Evolutionary conservation across 805 yeast genomes (phyloP).

Genomic region (Wickerhamomyces hampshirensis): DNA sequence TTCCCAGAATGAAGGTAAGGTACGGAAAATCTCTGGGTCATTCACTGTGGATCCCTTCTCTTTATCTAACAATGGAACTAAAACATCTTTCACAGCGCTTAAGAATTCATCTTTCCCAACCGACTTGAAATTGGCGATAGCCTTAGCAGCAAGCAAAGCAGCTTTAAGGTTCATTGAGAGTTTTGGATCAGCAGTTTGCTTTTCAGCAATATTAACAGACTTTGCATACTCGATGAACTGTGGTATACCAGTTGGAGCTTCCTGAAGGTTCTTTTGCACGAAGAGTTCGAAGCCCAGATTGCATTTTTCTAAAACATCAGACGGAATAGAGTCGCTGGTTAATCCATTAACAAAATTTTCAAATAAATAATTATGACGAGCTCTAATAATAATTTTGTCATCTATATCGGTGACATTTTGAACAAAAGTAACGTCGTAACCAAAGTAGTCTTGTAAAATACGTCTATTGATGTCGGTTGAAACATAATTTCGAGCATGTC

Average conservation of each 20-base stretch:
- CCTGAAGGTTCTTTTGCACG: conserved; percentile 51
- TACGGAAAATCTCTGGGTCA: conserved; percentile 79
- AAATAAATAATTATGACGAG: conserved; percentile 82
- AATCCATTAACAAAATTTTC: conserved; percentile 45
- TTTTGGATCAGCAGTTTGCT: conserved; percentile 66
- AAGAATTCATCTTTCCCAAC: conserved; percentile 37
- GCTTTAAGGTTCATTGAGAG: conserved; percentile 80
- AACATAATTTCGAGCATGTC: conserved; percentile 96
- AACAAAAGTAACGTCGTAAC: conserved; percentile 80
- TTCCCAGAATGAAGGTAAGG: conserved; percentile 89
- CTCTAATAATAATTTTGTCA: conserved; percentile 92
- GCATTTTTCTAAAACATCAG: conserved; percentile 35
- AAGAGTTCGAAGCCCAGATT: conserved; percentile 43
- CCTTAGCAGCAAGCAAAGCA: conserved; percentile 44
- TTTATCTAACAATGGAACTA: conserved; percentile 68
- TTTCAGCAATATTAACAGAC: conserved; percentile 42
- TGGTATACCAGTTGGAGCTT: conserved; percentile 26
- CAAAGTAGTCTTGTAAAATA: conserved; percentile 84
- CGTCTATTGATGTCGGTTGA: conserved; percentile 91
- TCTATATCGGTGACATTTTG: conserved; percentile 99
- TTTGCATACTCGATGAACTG: conserved; percentile 50
- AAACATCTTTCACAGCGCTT: conserved; percentile 60
- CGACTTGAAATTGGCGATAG: conserved; percentile 30
- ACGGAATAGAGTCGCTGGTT: conserved; percentile 21
- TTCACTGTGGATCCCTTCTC: conserved; percentile 71